Evolutionary conservation across 2,329 filamentous ascomycete genomes (phyloP), one percentile per base, ranked within the genome.

Genomic region (Colletotrichum brevisporum): DNA sequence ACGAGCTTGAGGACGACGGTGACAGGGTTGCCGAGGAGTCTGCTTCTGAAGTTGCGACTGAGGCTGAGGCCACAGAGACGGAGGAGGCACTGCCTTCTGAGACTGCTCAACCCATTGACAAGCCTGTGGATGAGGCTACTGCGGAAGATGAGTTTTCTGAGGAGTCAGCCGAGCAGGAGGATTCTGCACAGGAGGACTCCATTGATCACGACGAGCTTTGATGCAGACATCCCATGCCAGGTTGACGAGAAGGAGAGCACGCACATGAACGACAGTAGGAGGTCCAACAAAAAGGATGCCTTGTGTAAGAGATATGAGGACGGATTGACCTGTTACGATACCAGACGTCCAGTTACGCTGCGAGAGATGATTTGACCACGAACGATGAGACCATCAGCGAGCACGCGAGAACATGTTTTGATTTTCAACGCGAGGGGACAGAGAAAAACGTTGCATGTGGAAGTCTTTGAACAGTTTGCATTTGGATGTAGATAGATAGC

Each of bases 191-290:
- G 43, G 21, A 24, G 21, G 21, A 24, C 21, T 24, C 21, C 21
- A 24, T 41, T 2, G 24, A 56, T 8, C 43, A 43, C 6, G 63
- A 63, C 3, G 57, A 67, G 51, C 51, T 62, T 12, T 66, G 63
- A 66, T 50, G 13, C 16, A 10, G 41, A 43, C 15, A 12, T 39
- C 4, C 10, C 8, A 41, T 18, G 8, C 2, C 41, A 15, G 45
- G 5, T 16, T n/a, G 3, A 56, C 27, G 4, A 50, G 18, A 21
- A 36, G 50, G 6, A 27, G 39, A 47, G 43, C 15, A 43, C 5
- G 54, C 53, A 41, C 31, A 50, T 41, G 50, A 54, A 56, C 21
- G 27, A 50, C 21, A 26, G 31, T 16, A 57, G 15, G 8, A 10
- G 31, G 5, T 12, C 8, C 31, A 6, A 36, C 31, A 36, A 36